phyloP scores from a whole-genome alignment of 768 basidiomycete species.

The Collybia sp. region DNA sequence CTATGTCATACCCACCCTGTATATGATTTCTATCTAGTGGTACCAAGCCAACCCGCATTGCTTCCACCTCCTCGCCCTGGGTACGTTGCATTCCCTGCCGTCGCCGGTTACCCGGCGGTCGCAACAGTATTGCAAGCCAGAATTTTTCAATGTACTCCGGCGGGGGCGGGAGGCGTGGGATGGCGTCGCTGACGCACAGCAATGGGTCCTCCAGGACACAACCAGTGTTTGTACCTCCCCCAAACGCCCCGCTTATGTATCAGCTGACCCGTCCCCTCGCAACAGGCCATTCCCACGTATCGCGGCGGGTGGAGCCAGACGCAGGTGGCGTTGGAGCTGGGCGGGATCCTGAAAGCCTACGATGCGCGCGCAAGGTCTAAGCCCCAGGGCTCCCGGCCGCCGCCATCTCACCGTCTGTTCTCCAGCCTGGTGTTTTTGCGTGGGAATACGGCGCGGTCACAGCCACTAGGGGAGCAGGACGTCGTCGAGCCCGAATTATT shows the following conservation, averaged over 20 bases:
- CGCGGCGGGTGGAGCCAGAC: constrained; percentile 44
- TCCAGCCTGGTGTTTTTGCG: constrained; percentile 44
- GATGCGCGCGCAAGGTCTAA: constrained; percentile 18
- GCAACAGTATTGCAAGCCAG: constrained; percentile 86
- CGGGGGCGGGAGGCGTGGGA: constrained; percentile 58
- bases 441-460: constrained; percentile 26
- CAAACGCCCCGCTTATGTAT: constrained; percentile 1
- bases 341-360: constrained; percentile 51
- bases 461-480: constrained; percentile 29
- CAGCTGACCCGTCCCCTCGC: background rate
- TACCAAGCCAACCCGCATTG: constrained; percentile 73
- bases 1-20: background rate
- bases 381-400: constrained; percentile 10
- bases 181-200: constrained; percentile 48
- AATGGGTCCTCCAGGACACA: constrained; percentile 46
- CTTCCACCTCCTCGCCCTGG: constrained; percentile 82
- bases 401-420: constrained; percentile 41
- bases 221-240: constrained; percentile 11
- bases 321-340: constrained; percentile 52
- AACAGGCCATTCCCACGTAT: constrained; percentile 10
- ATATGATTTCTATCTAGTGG: constrained; percentile 36
- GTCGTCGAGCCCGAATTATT: constrained; percentile 15
- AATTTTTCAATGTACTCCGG: constrained; percentile 66
- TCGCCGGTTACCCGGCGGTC: constrained; percentile 73
- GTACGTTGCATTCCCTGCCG: constrained; percentile 83